Conservation (phyloP, 371 early-diverging fungal genomes). For the Saksenaea oblongispora region DNA sequence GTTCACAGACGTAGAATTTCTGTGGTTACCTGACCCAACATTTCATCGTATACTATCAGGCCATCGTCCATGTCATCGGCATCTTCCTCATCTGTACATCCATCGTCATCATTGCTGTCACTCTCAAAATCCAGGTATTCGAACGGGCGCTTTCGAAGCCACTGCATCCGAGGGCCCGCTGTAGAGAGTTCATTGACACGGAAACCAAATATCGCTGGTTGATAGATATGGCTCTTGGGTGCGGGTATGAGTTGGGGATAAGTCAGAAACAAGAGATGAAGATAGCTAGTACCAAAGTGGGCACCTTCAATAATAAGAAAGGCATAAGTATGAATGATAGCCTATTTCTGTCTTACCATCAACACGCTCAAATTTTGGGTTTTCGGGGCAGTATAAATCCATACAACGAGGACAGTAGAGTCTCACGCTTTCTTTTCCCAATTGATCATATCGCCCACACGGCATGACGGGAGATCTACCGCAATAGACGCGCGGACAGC, state of each 20-base stretch:
- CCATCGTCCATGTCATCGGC: slow-evolving; percentile 15
- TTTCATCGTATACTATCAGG: neutral
- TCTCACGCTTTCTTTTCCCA: slow-evolving; percentile 62
- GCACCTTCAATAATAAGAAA: slow-evolving; percentile 61
- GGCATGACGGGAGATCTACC: slow-evolving; percentile 76
- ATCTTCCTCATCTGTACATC: slow-evolving; percentile 27
- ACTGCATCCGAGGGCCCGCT: slow-evolving; percentile 75
- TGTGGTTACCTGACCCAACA: slow-evolving; percentile 18
- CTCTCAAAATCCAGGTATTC: slow-evolving; percentile 35
- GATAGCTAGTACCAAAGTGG: slow-evolving; percentile 94
- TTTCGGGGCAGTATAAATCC: slow-evolving; percentile 85
- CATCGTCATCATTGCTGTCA: slow-evolving; percentile 36
- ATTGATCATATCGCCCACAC: slow-evolving; percentile 78
- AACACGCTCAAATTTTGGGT: slow-evolving; percentile 70
- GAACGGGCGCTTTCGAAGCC: slow-evolving; percentile 66
- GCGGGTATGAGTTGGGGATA: slow-evolving; percentile 77
- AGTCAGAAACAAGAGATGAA: slow-evolving; percentile 87
- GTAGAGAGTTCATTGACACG: slow-evolving; percentile 57
- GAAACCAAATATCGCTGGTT: slow-evolving; percentile 86
- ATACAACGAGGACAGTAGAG: slow-evolving; percentile 86
- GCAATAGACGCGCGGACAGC: slow-evolving; percentile 84
- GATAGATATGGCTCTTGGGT: slow-evolving; percentile 55
- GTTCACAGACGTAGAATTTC: neutral
- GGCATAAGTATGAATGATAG: neutral
- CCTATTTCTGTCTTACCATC: slow-evolving; percentile 67